Conservation (phyloP, 257 asterid genomes). For the Cruciata laevipes region DNA sequence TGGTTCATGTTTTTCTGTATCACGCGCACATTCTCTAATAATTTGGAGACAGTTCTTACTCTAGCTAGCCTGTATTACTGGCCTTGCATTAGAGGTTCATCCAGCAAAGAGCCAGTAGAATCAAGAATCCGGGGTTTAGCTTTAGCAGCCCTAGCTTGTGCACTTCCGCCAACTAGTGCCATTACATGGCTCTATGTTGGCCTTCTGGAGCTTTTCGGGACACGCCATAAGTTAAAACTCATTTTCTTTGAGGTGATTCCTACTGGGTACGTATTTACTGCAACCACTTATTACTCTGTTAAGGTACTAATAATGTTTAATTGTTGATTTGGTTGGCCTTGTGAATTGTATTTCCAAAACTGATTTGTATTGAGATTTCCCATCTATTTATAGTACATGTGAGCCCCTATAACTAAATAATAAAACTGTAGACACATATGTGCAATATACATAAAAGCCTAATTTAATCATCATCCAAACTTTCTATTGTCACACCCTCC, state of each 20-base stretch:
- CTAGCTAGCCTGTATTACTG: conserved; percentile 79
- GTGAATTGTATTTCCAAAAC: no score
- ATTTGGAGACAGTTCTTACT: conserved; percentile 85
- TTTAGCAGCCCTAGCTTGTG: conserved; percentile 80
- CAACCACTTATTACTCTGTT: conserved; percentile 1
- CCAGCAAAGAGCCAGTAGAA: conserved; percentile 25
- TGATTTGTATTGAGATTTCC: no score
- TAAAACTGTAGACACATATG: no score
- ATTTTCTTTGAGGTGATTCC: conserved; percentile 66
- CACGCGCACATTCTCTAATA: conserved; percentile 78
- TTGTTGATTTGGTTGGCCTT: background rate
- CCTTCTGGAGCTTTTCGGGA: conserved; percentile 45
- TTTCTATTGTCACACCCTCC: no score
- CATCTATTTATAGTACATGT: no score
- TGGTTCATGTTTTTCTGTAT: conserved; percentile 98
- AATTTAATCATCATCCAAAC: no score
- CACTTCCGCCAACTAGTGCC: conserved; percentile 92
- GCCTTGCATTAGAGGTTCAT: conserved; percentile 71
- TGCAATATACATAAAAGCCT: no score
- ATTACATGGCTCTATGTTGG: conserved; percentile 86
- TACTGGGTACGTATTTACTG: conserved; percentile 55
- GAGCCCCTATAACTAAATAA: no score
- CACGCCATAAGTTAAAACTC: conserved; percentile 50
- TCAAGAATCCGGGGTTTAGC: conserved; percentile 69
- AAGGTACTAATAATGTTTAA: background rate